phyloP scores from a whole-genome alignment of 352 stramenopile species.

The Phytophthora pseudosyringae region DNA sequence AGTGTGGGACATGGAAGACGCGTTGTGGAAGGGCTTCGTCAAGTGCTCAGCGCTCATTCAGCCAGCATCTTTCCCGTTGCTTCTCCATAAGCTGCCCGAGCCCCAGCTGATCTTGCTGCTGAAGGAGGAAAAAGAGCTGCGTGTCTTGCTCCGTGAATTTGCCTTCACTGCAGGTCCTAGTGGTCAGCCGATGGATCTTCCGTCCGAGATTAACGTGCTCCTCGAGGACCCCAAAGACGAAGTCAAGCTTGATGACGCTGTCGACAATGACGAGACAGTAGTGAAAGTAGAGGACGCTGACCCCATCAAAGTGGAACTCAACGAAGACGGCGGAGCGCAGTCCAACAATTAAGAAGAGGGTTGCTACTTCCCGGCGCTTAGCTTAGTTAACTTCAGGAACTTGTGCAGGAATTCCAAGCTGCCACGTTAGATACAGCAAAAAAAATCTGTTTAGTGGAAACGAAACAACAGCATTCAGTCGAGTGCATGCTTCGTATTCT shows the following conservation, averaged over 20 bases:
- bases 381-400: conserved; percentile 15
- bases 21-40: conserved; percentile 82
- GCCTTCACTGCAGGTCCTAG: conserved; percentile 41
- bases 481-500: not conserved
- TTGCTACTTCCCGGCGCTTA: not conserved
- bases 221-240: conserved; percentile 35
- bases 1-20: conserved; percentile 80
- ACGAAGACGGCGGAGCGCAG: conserved; percentile 5
- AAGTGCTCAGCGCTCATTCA: conserved; percentile 81
- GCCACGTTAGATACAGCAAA: conserved; percentile 11
- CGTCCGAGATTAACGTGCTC: conserved; percentile 37
- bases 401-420: conserved; percentile 1
- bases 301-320: conserved; percentile 31
- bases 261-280: conserved; percentile 11
- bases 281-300: conserved; percentile 30
- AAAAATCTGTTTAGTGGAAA: conserved; percentile 2
- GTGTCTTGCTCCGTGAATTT: conserved; percentile 51
- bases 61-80: conserved; percentile 69
- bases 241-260: conserved; percentile 20
- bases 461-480: not conserved
- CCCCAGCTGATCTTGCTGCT: conserved; percentile 56
- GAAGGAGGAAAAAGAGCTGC: conserved; percentile 68
- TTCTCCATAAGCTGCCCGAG: conserved; percentile 63
- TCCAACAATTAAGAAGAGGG: not conserved
- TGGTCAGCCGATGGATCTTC: conserved; percentile 38